These are phyloP conservation scores for Penicillium sp. DNA, from an alignment of 2,329 filamentous ascomycete genomes.

Conservation along the genomic window DNA sequence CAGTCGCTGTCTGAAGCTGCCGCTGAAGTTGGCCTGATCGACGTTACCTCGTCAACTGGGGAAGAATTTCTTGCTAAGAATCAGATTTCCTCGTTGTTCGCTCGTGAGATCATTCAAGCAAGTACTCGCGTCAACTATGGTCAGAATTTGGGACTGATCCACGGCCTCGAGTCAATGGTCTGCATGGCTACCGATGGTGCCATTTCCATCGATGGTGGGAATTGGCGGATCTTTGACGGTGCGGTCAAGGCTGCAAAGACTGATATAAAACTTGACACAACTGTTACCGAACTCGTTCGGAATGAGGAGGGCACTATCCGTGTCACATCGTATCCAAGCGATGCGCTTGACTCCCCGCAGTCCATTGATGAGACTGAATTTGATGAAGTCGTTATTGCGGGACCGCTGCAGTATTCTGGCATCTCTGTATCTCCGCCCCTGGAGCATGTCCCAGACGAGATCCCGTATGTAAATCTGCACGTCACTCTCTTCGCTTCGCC, in stretches of 20 bases:
- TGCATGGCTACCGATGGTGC: constrained; percentile 89
- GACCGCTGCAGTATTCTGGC: constrained; percentile 78
- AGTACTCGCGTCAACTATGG: constrained; percentile 94
- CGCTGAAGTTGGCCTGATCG: constrained; percentile 67
- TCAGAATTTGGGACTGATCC: constrained; percentile 81
- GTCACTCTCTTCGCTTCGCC: constrained; percentile 88
- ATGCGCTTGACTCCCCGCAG: constrained; percentile 13
- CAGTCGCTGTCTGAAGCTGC: constrained; percentile 70
- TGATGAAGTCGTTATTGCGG: constrained; percentile 81
- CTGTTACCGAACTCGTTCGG: constrained; percentile 63
- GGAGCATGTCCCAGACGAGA: constrained; percentile 64
- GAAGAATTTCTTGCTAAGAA: constrained; percentile 71
- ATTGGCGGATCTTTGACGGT: constrained; percentile 89
- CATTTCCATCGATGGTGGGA: constrained; percentile 77
- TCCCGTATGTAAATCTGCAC: constrained; percentile 85
- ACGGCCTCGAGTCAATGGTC: constrained; percentile 88
- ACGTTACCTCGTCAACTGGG: constrained; percentile 71
- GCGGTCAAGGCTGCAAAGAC: constrained; percentile 73
- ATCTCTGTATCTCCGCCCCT: constrained; percentile 58
- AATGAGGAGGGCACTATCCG: constrained; percentile 47
- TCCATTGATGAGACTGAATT: constrained; percentile 50
- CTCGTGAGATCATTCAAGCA: constrained; percentile 83
- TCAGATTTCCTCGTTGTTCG: constrained; percentile 68
- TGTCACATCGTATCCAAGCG: constrained; percentile 43
- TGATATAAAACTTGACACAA: constrained; percentile 65